Conservation (phyloP, 306 rosid species). For the Quercus alba region DNA sequence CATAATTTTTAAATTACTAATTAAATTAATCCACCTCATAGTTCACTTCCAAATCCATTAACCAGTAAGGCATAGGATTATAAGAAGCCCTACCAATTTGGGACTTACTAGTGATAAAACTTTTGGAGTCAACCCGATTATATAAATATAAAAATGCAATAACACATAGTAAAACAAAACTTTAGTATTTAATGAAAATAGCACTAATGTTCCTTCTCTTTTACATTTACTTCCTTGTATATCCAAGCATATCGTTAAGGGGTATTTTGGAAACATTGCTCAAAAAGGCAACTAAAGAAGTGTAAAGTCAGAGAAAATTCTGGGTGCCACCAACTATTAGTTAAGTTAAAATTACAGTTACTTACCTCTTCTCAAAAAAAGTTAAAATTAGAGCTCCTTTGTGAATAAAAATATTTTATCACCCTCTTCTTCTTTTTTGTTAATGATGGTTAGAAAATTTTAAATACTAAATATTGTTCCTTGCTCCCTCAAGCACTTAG, state of each 20-base stretch:
- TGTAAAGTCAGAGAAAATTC: constrained; percentile 1
- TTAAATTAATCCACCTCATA: constrained; percentile 27
- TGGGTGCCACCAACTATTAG: too few species aligned
- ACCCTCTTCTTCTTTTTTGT: too few species aligned
- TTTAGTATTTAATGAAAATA: background rate
- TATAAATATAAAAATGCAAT: background rate
- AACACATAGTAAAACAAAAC: background rate
- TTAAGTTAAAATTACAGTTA: too few species aligned
- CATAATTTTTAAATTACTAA: constrained; percentile 24
- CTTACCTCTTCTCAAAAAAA: too few species aligned
- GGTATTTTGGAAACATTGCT: background rate
- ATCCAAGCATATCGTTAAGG: background rate
- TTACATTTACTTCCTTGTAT: background rate
- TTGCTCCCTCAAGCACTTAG: too few species aligned
- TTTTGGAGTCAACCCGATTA: constrained; percentile 6
- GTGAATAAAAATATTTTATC: too few species aligned
- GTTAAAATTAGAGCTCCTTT: too few species aligned
- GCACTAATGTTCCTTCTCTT: background rate
- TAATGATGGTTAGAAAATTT: too few species aligned
- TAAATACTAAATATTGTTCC: too few species aligned
- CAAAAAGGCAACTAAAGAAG: too few species aligned
- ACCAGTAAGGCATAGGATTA: background rate
- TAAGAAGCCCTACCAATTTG: background rate
- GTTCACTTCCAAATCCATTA: constrained; percentile 24
- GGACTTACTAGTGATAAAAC: background rate